Conservation (phyloP, 1,139 yeast genomes). For the Fermentozyma sake region DNA sequence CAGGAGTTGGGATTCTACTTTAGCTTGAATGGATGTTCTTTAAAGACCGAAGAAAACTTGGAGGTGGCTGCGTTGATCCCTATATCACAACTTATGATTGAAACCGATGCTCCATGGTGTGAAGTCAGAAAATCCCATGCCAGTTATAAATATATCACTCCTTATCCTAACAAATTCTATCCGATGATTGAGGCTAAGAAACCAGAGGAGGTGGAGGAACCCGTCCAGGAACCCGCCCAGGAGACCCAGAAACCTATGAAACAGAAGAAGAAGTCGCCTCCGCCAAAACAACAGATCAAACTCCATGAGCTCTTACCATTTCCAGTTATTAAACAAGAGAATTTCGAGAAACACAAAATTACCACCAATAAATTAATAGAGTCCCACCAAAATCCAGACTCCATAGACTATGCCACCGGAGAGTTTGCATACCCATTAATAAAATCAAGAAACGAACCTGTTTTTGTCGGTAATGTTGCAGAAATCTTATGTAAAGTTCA, state of each 20-base stretch:
- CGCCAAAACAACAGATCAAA: conserved; percentile 15
- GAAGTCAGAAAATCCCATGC: conserved; percentile 84
- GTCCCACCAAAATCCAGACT: conserved; percentile 10
- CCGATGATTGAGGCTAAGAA: conserved; percentile 29
- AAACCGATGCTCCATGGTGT: conserved; percentile 99
- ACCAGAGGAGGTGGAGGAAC: conserved; percentile 2
- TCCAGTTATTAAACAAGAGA: conserved; percentile 63
- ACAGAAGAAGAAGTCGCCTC: conserved; percentile 6
- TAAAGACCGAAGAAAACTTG: conserved; percentile 71
- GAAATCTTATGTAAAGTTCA: conserved; percentile 61
- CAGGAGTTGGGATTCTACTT: conserved; percentile 61
- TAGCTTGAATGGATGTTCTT: conserved; percentile 90
- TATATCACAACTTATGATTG: conserved; percentile 63
- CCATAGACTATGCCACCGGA: conserved; percentile 17
- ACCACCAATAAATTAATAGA: conserved; percentile 9
- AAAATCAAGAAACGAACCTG: conserved; percentile 89
- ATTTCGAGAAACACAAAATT: conserved; percentile 28
- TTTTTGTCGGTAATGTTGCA: conserved; percentile 77
- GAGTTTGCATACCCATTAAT: conserved; percentile 51
- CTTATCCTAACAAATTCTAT: conserved; percentile 53
- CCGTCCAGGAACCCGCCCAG: conserved; percentile 2
- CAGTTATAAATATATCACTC: conserved; percentile 51
- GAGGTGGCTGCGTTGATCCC: conserved; percentile 67
- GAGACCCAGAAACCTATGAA: background rate
- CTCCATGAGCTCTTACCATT: conserved; percentile 53